Evolutionary conservation across 2,329 filamentous ascomycete species (phyloP).

Genomic region (Chaetomium sp.): DNA sequence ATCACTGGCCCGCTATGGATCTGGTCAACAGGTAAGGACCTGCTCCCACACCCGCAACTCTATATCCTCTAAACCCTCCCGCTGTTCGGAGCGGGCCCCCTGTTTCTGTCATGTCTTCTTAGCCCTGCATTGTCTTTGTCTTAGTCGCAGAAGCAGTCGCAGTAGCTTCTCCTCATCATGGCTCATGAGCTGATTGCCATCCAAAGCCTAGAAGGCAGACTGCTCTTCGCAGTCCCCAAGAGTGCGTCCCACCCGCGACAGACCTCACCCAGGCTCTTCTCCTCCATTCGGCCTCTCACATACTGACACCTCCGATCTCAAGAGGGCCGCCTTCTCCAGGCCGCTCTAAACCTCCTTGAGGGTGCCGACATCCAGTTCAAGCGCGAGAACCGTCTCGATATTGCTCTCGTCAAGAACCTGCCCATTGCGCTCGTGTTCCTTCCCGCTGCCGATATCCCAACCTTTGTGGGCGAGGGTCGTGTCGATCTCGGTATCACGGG

Average conservation of each 20-base stretch:
- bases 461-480: constrained; percentile 89
- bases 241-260: constrained; percentile 54
- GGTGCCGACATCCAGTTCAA: constrained; percentile 96
- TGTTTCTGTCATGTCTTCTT: not conserved
- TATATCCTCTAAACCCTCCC: not conserved
- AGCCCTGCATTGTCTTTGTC: too few species aligned
- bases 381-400: constrained; percentile 90
- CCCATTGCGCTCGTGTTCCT: constrained; percentile 95
- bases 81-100: not conserved
- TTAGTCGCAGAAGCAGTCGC: too few species aligned
- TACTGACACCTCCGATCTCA: constrained; percentile 20
- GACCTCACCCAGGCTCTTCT: not conserved
- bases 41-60: constrained; percentile 8
- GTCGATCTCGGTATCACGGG: constrained; percentile 95
- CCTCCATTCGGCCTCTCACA: not conserved
- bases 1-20: constrained; percentile 37
- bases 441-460: constrained; percentile 93
- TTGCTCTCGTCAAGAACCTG: constrained; percentile 94
- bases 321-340: constrained; percentile 91
- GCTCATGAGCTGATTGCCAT: constrained; percentile 17
- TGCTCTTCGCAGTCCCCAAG: constrained; percentile 97
- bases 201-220: constrained; percentile 76
- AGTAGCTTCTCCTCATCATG: not conserved
- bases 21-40: constrained; percentile 46
- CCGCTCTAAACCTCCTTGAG: constrained; percentile 81